Base-by-base conservation (phyloP, 495 filamentous ascomycete species). In the Rusavskia elegans region DNA sequence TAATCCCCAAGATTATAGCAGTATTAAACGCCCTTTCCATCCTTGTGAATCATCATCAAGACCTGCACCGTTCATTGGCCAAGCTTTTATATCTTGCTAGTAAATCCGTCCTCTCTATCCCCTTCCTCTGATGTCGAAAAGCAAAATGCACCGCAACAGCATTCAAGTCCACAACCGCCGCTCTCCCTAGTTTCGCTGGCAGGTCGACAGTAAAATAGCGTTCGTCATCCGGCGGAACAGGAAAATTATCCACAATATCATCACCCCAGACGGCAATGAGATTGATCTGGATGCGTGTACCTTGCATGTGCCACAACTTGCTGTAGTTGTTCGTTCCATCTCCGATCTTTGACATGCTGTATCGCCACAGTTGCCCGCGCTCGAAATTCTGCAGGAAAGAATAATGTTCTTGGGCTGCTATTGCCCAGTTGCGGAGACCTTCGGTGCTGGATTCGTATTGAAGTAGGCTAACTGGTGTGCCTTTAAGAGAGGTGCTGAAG, bases 311-410 rank as follows among this genome's bases (percentile, higher is more conserved):
- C 59, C 57, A 62, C 10, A 56, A 30, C 9, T 27, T 36, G 13
- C 42, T 42, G 6, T 44, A 10, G 17, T 52, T n/a, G 29, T 45
- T 17, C 10, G 41, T 17, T 17, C n/a, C 9, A 17, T 49, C 9
- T 8, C 2, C 8, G 32, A 11, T 35, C 13, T 10, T 11, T 5
- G 32, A 35, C 32, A 35, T 35, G 21, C 55, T 50, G 45, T 35
- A 35, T 14, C 32, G 32, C 32, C 32, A 35, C 0, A 35, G 32
- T 35, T 42, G 39, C 8, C n/a, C 14, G n/a, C 39, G 39, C 44
- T 63, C 61, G 27, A 63, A 50, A 21, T 63, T 59, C n/a, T 59
- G 36, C 11, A 63, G 54, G 21, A 63, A 44, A 4, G 59, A 61
- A 41, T 61, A 61, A 35, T 62, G 57, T 23, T 59, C 50, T 37